A percentile compares a stretch with the other conserved stretches of the same genome.
Conservation (phyloP, 495 filamentous ascomycete species). For the Podospora appendiculata region DNA sequence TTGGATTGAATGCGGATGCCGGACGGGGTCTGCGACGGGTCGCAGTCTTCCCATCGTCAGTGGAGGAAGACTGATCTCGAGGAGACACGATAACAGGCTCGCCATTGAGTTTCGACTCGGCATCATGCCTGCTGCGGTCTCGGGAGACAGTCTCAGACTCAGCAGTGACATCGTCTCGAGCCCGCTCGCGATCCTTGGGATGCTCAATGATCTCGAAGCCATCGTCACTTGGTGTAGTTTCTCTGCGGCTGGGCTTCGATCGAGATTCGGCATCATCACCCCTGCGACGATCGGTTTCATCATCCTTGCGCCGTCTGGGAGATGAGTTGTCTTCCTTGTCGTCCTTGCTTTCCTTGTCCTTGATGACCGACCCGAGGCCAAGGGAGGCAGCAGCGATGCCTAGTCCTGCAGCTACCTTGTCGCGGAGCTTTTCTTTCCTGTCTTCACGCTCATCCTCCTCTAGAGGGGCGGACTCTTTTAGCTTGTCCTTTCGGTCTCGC, state of each 20-base stretch:
- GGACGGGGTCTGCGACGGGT: conserved; percentile 24
- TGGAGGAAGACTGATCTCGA: conserved; percentile 12
- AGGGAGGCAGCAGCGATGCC: conserved; percentile 29
- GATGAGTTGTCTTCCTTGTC: conserved; percentile 9
- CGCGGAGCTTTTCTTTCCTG: conserved; percentile 19
- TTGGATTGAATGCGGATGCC: conserved; percentile 41
- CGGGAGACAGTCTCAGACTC: conserved; percentile 14
- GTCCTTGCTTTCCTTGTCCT: conserved; percentile 26
- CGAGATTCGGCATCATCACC: conserved; percentile 17
- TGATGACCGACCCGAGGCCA: conserved; percentile 23
- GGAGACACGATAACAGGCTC: conserved; percentile 5
- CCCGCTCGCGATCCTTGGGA: conserved; percentile 22
- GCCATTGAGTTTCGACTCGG: conserved; percentile 12
- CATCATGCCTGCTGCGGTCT: conserved; percentile 15
- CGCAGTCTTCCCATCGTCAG: conserved; percentile 17
- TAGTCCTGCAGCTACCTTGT: conserved; percentile 29
- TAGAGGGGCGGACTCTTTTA: conserved; percentile 8
- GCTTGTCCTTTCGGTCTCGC: conserved; percentile 8
- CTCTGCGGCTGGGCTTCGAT: conserved; percentile 10
- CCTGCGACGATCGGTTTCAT: conserved; percentile 3
- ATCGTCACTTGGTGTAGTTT: conserved; percentile 24
- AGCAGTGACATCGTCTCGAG: conserved; percentile 2
- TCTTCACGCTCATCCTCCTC: conserved; percentile 24
- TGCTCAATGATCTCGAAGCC: conserved; percentile 30
- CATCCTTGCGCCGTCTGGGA: not conserved